Percentiles rank a stretch among this genome's conserved stretches.
Evolutionary conservation across 352 stramenopile genomes (phyloP).

Genomic region (Nothophytophthora sp.): DNA sequence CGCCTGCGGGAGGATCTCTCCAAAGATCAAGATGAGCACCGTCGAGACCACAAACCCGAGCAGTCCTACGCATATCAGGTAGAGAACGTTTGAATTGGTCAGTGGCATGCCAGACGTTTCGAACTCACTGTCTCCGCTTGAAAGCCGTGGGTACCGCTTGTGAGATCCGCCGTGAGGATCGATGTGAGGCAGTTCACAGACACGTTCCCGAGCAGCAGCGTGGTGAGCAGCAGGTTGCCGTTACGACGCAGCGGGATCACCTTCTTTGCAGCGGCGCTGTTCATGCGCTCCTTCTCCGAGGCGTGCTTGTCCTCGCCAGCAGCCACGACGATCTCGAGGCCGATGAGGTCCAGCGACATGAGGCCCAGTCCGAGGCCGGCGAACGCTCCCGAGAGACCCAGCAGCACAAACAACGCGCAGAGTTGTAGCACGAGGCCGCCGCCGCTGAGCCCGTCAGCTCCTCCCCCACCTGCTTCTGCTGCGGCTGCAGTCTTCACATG

Average conservation of each 20-base stretch:
- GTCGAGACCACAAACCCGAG: slow-evolving; percentile 95
- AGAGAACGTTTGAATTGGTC: too few species aligned
- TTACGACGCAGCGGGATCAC: slow-evolving; percentile 92
- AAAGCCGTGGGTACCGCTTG: slow-evolving; percentile 61
- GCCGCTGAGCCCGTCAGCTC: slow-evolving; percentile 2
- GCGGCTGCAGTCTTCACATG: slow-evolving; percentile 5
- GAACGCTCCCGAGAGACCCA: slow-evolving; percentile 92
- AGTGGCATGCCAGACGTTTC: too few species aligned
- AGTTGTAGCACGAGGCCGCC: slow-evolving; percentile 48
- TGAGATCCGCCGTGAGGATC: slow-evolving; percentile 96
- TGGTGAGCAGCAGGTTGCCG: slow-evolving; percentile 98
- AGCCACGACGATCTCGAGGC: slow-evolving; percentile 96
- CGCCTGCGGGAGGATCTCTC: slow-evolving; percentile 93
- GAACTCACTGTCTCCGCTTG: too few species aligned
- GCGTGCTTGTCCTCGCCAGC: slow-evolving; percentile 86
- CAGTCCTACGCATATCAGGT: slow-evolving; percentile 36
- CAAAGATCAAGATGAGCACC: slow-evolving; percentile 95
- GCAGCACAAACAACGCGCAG: slow-evolving; percentile 49
- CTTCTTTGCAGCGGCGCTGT: slow-evolving; percentile 59
- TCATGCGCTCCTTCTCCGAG: slow-evolving; percentile 61
- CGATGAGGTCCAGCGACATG: slow-evolving; percentile 97
- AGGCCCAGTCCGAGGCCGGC: slow-evolving; percentile 95
- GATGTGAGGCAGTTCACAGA: slow-evolving; percentile 97
- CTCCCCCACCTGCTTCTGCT: slow-evolving; percentile 5
- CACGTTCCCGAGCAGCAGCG: slow-evolving; percentile 98